These are phyloP conservation scores for Blastocystis sp. DNA, from an alignment of 352 stramenopile species.

Conservation along the genomic window DNA sequence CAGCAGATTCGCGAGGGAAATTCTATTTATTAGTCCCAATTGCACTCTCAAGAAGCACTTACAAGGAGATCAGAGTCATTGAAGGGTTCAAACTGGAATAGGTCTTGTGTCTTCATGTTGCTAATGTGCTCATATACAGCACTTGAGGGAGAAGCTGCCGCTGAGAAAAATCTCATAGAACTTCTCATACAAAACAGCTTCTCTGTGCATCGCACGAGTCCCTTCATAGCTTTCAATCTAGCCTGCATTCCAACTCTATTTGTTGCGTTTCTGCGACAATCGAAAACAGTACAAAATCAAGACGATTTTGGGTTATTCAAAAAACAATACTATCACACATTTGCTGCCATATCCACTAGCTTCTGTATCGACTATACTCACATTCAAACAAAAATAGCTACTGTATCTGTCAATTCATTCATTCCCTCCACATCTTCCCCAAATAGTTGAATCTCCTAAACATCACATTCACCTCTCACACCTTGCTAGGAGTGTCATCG, in stretches of 20 bases:
- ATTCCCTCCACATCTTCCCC: background rate
- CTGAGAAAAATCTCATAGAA: background rate
- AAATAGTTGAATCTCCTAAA: background rate
- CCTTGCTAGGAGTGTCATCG: background rate
- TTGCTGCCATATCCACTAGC: background rate
- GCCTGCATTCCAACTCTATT: slow-evolving; percentile 19
- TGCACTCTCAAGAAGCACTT: background rate
- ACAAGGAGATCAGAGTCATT: slow-evolving; percentile 33
- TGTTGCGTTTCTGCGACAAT: background rate
- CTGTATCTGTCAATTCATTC: background rate
- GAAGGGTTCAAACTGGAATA: slow-evolving; percentile 55
- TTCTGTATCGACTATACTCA: slow-evolving; percentile 9
- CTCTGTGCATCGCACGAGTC: background rate
- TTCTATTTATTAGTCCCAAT: slow-evolving; percentile 13
- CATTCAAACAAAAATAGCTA: background rate
- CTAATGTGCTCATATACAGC: slow-evolving; percentile 35
- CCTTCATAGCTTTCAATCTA: slow-evolving; percentile 30
- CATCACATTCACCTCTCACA: background rate
- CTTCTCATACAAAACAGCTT: background rate
- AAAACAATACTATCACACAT: slow-evolving; percentile 7
- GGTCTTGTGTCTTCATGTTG: slow-evolving; percentile 41
- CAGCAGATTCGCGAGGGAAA: background rate
- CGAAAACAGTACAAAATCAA: background rate
- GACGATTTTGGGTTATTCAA: background rate
- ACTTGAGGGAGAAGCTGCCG: background rate